Conservation (phyloP, 768 basidiomycete species). For the Tricholoma furcatifolium region DNA sequence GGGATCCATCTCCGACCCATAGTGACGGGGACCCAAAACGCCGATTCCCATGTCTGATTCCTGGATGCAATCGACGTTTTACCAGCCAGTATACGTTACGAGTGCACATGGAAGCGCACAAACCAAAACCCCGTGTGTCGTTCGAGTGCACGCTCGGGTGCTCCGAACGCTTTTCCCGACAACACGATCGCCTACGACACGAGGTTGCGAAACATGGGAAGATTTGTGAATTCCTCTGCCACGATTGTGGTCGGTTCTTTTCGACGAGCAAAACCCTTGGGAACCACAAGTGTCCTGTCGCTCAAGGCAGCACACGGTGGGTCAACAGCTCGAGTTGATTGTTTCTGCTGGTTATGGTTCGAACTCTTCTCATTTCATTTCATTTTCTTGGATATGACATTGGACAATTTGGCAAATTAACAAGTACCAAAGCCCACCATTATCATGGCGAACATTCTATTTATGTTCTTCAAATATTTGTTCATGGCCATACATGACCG, state of each 20-base stretch:
- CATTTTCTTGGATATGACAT: neutral
- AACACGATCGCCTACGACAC: slow-evolving; percentile 56
- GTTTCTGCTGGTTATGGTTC: neutral
- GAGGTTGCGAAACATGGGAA: slow-evolving; percentile 60
- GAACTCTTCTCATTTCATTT: neutral
- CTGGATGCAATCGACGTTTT: slow-evolving; percentile 48
- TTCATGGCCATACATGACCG: neutral
- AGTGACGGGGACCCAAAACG: slow-evolving; percentile 37
- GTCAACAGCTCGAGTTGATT: slow-evolving; percentile 30
- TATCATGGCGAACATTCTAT: no score
- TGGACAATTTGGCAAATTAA: neutral
- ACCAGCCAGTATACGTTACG: slow-evolving; percentile 54
- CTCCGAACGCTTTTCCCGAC: slow-evolving; percentile 51
- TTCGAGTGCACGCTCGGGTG: slow-evolving; percentile 57
- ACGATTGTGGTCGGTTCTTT: slow-evolving; percentile 53
- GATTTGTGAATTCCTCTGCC: slow-evolving; percentile 52
- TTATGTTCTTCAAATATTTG: neutral
- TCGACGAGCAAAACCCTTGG: slow-evolving; percentile 50
- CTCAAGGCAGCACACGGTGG: slow-evolving; percentile 48
- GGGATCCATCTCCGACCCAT: slow-evolving; percentile 31
- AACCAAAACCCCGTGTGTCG: slow-evolving; percentile 45
- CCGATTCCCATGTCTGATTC: slow-evolving; percentile 46
- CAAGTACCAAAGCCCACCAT: no score
- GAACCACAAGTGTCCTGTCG: slow-evolving; percentile 56
- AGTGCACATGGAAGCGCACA: slow-evolving; percentile 56